Evolutionary conservation across 108 stramenopile genomes (phyloP), one percentile per base, ranked within the genome.

Genomic region (Epithemia pelagica): DNA sequence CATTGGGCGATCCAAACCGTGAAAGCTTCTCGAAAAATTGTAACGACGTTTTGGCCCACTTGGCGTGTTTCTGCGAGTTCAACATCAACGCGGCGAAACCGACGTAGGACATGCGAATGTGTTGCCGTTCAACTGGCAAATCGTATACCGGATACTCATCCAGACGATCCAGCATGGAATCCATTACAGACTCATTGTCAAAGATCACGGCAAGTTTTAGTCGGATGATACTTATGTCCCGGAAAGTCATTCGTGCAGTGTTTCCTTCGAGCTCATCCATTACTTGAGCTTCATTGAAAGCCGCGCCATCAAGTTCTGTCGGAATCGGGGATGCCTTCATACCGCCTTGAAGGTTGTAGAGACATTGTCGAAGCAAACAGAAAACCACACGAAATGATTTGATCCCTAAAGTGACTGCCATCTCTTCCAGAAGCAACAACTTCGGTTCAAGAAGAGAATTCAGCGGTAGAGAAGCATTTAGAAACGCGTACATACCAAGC

Each of bases 131-230:
- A 5, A 74, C 33, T 2, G 63, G 31, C 22, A 71, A 33, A 71
- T 78, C 77, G 53, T 62, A 59, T 22, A 65, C 32, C 23, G 77
- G 77, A 54, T 71, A 74, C 10, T 25, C 52, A 29, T 69, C 27
- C 7, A 74, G 57, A 19, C 37, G 53, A 20, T 71, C 69, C 26
- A 78, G 22, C 77, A 78, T 74, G 2, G 19, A 52, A 0, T 54
- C 62, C 77, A 78, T 78, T 7, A 27, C 28, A 10, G 52, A 51
- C 46, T 30, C 2, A 58, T 78, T 69, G 20, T 58, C 55, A 66
- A 74, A 78, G n/a, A 74, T 65, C 31, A 70, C 68, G 26, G 77
- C 73, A 28, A 74, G 59, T 54, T 55, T 30, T 55, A 78, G 54
- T 28, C 69, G 61, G 62, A 58, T 37, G 58, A 21, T 46, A 15